Evolutionary conservation across 1,284 basidiomycete species (phyloP).

Genomic region (Xanthoconium separans): DNA sequence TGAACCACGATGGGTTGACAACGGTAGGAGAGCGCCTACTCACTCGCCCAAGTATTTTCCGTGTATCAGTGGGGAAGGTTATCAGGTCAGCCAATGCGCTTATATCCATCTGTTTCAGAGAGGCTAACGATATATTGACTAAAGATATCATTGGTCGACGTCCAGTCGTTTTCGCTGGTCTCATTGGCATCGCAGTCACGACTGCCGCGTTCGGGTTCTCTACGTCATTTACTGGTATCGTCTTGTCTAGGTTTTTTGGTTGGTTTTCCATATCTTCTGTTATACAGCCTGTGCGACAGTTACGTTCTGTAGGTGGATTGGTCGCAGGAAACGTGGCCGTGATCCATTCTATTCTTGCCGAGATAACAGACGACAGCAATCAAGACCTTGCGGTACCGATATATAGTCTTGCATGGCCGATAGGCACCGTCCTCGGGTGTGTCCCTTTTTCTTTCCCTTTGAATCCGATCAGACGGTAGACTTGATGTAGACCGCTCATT

Average conservation of each 20-base stretch:
- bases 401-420: slow-evolving; percentile 22
- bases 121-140: not conserved
- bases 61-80: slow-evolving; percentile 62
- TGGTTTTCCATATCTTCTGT: slow-evolving; percentile 9
- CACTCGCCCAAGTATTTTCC: slow-evolving; percentile 56
- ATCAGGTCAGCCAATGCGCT: slow-evolving; percentile 41
- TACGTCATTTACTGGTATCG: slow-evolving; percentile 42
- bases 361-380: slow-evolving; percentile 64
- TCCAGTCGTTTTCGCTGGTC: slow-evolving; percentile 56
- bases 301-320: slow-evolving; percentile 41
- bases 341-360: slow-evolving; percentile 45
- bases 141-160: slow-evolving; percentile 54
- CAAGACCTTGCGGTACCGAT: slow-evolving; percentile 56
- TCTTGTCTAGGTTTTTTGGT: slow-evolving; percentile 21
- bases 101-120: too few relatives aligned
- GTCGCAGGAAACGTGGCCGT: slow-evolving; percentile 62
- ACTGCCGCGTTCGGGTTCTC: slow-evolving; percentile 56
- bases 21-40: slow-evolving; percentile 57
- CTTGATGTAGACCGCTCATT: slow-evolving; percentile 16
- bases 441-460: not conserved
- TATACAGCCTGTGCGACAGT: too few relatives aligned
- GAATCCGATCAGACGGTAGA: not conserved
- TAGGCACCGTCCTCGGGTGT: slow-evolving; percentile 21
- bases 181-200: slow-evolving; percentile 51
- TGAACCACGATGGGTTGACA: not conserved